These are phyloP conservation scores for Zymoseptoria tritici DNA, from an alignment of 2,329 filamentous ascomycete species.

Conservation along the genomic window DNA sequence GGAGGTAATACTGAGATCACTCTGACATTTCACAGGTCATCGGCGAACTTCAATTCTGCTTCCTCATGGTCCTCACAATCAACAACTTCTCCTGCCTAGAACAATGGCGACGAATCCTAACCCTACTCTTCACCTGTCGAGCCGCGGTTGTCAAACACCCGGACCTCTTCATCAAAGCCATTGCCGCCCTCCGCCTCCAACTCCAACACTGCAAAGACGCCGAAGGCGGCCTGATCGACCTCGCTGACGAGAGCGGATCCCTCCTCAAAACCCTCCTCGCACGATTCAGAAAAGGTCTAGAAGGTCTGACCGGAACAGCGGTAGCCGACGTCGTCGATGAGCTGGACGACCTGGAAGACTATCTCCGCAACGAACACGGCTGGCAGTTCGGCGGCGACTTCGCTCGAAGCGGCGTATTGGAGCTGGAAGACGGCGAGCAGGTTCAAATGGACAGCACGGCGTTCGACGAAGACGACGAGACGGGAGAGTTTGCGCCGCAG, in stretches of 20 bases:
- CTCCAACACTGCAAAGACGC: conserved; percentile 51
- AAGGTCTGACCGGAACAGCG: conserved; percentile 35
- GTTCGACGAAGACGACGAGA: conserved; percentile 54
- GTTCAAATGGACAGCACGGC: conserved; percentile 48
- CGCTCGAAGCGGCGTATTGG: conserved; percentile 50
- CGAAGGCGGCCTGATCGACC: conserved; percentile 55
- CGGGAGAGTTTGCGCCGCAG: conserved; percentile 56
- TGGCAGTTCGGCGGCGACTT: conserved; percentile 52
- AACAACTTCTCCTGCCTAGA: conserved; percentile 60
- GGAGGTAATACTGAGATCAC: background rate
- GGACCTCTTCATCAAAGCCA: conserved; percentile 45
- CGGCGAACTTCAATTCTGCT: conserved; percentile 56
- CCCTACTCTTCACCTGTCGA: conserved; percentile 50
- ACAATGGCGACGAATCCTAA: conserved; percentile 56
- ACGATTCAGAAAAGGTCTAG: conserved; percentile 46
- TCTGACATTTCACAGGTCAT: conserved; percentile 27
- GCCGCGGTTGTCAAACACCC: conserved; percentile 43
- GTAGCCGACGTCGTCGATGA: conserved; percentile 44
- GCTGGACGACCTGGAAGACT: conserved; percentile 49
- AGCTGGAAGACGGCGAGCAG: conserved; percentile 56
- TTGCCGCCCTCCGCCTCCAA: conserved; percentile 46
- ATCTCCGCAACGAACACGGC: conserved; percentile 47
- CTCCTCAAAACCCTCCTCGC: conserved; percentile 48
- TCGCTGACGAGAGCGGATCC: conserved; percentile 43
- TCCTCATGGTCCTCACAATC: conserved; percentile 55